These are phyloP conservation scores for Pterocarpus santalinus DNA, from an alignment of 306 rosid species.

Conservation along the genomic window DNA sequence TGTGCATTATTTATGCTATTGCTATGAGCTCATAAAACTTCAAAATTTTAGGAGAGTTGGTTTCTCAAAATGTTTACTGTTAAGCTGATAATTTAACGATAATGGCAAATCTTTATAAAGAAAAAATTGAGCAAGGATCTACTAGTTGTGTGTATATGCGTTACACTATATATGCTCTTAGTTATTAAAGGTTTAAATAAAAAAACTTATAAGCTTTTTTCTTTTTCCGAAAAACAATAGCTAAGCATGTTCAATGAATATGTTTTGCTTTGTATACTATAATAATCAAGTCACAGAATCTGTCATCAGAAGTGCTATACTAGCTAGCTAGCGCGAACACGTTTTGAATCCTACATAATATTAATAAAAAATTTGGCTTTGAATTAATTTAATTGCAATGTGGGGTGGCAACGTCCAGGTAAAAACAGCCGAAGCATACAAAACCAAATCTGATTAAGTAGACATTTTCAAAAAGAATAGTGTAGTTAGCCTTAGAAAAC, in stretches of 20 bases:
- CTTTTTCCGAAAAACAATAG: neutral
- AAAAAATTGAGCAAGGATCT: too few species aligned
- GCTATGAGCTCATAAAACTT: too few species aligned
- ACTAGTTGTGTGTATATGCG: too few species aligned
- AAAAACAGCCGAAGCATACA: slow-evolving; percentile 31
- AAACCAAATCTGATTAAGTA: slow-evolving; percentile 34
- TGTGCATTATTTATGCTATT: too few species aligned
- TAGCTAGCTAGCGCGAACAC: slow-evolving; percentile 12
- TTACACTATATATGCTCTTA: too few species aligned
- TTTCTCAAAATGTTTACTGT: too few species aligned
- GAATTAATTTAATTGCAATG: slow-evolving; percentile 25
- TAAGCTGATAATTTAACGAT: too few species aligned
- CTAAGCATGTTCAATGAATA: slow-evolving; percentile 7
- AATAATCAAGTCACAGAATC: slow-evolving; percentile 35
- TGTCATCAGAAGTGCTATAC: slow-evolving; percentile 37
- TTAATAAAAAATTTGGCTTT: slow-evolving; percentile 32
- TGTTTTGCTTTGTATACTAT: neutral
- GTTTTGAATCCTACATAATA: slow-evolving; percentile 39
- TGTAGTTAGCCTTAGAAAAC: slow-evolving; percentile 42
- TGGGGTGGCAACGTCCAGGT: slow-evolving; percentile 25
- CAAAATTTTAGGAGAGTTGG: too few species aligned
- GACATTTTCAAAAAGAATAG: slow-evolving; percentile 18
- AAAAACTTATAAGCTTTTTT: neutral
- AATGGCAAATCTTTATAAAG: too few species aligned
- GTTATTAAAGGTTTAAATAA: too few species aligned